Evolutionary conservation across 2,329 filamentous ascomycete genomes (phyloP), one percentile per base, ranked within the genome.

Genomic region (Ceratocystis lukuohia): DNA sequence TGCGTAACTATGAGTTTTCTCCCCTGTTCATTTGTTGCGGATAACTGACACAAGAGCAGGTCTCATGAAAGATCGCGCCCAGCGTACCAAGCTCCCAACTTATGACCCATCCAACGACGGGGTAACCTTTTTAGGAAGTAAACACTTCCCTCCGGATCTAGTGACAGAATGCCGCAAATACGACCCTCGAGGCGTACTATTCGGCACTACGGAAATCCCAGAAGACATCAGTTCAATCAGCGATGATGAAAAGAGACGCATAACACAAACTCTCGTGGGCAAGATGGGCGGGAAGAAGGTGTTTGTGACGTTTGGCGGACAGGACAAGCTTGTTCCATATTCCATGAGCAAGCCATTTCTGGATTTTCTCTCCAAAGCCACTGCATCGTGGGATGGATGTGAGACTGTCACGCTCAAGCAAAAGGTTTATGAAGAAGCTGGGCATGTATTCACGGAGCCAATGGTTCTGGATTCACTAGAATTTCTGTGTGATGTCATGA

Each of bases 41-140:
- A 33, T 20, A 46, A 46, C 53, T 45, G 41, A 59, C 37, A 45
- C 5, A 33, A 5, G 5, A 48, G 44, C 6, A 82, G 81, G 74
- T 22, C 74, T 97, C 17, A 88, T 97, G 84, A 80, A 79, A 7
- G 86, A 93, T 71, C 89, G 94, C 10, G 93, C 93, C 0, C 79
- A 83, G 4, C 78, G 86, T 46, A 88, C 87, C 0, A 89, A 87
- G 71, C 77, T 88, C 10, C 70, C 80, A 15, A 82, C 84, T 0
- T 90, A 82, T 75, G 82, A 80, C 0, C 74, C 78, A 1, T 79
- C 80, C 12, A 77, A 82, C 17, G 79, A 80, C 0, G 86, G 86
- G 0, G 75, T 78, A 0, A 76, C 80, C 0, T 95, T 97, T 72
- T 72, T 95, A 0, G 90, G 91, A 2, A 91, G 88, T 67, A 77